Evolutionary conservation across 345 rosid genomes (phyloP).

Genomic region (Citrus sinensis): DNA sequence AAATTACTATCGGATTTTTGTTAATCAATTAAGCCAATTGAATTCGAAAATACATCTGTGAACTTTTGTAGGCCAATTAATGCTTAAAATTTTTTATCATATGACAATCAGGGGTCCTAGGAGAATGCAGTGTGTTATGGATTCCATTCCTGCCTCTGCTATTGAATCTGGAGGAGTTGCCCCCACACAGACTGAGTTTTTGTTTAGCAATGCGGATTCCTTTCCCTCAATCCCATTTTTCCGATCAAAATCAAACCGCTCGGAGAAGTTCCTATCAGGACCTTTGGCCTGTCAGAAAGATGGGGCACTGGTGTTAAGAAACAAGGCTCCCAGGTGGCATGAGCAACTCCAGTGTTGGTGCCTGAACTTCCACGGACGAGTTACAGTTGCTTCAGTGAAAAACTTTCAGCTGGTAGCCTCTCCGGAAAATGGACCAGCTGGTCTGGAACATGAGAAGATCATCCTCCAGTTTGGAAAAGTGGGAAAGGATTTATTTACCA

Average conservation of each 20-base stretch:
- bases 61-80: background rate
- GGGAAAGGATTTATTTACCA: constrained; percentile 70
- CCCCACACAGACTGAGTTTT: constrained; percentile 42
- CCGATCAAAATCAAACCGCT: constrained; percentile 44
- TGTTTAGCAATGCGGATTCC: constrained; percentile 20
- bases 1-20: background rate
- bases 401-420: constrained; percentile 73
- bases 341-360: constrained; percentile 86
- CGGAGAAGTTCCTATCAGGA: constrained; percentile 31
- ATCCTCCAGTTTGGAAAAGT: constrained; percentile 79
- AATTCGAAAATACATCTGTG: background rate
- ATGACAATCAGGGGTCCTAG: constrained; percentile 64
- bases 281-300: constrained; percentile 32
- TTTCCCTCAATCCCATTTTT: constrained; percentile 34
- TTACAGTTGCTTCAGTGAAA: constrained; percentile 76
- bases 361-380: constrained; percentile 73
- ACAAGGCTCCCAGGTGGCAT: constrained; percentile 84
- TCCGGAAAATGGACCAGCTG: constrained; percentile 36
- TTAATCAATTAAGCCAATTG: background rate
- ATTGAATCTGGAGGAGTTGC: constrained; percentile 45
- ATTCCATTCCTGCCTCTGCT: constrained; percentile 46
- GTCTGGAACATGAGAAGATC: constrained; percentile 49
- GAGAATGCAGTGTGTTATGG: constrained; percentile 67
- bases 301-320: constrained; percentile 44
- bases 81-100: background rate